Evolutionary conservation across 108 stramenopile genomes (phyloP).

Genomic region (Cyclotella sp.): DNA sequence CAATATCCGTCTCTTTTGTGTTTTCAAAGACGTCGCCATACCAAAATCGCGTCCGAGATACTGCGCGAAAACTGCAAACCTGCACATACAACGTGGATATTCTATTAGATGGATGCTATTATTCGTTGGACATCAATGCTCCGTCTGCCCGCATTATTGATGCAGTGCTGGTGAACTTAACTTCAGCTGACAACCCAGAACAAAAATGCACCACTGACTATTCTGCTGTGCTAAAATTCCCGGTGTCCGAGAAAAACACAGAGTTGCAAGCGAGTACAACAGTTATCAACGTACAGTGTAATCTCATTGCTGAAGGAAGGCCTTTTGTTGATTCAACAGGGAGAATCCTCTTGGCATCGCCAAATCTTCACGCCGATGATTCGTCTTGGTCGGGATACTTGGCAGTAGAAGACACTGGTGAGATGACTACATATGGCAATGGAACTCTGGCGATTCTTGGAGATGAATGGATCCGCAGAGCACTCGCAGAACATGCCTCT

Average conservation of each 20-base stretch:
- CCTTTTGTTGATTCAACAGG: slow-evolving; percentile 58
- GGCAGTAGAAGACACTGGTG: neutral
- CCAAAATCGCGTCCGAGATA: neutral
- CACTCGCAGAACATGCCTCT: slow-evolving; percentile 60
- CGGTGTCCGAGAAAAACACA: neutral
- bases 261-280: neutral
- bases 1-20: neutral
- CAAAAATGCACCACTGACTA: slow-evolving; percentile 29
- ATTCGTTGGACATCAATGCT: slow-evolving; percentile 23
- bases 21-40: neutral
- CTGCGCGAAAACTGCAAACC: neutral
- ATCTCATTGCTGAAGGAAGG: slow-evolving; percentile 25
- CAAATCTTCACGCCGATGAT: neutral
- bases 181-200: neutral
- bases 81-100: slow-evolving; percentile 30
- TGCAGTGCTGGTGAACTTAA: slow-evolving; percentile 3
- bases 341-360: slow-evolving; percentile 23
- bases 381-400: neutral
- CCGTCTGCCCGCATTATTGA: slow-evolving; percentile 12
- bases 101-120: slow-evolving; percentile 18
- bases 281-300: neutral
- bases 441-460: slow-evolving; percentile 20
- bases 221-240: neutral
- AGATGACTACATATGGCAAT: neutral
- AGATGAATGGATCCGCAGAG: slow-evolving; percentile 48